Evolutionary conservation across 768 basidiomycete genomes (phyloP), one percentile per base, ranked within the genome.

Genomic region (Hemileccinum impolitum): DNA sequence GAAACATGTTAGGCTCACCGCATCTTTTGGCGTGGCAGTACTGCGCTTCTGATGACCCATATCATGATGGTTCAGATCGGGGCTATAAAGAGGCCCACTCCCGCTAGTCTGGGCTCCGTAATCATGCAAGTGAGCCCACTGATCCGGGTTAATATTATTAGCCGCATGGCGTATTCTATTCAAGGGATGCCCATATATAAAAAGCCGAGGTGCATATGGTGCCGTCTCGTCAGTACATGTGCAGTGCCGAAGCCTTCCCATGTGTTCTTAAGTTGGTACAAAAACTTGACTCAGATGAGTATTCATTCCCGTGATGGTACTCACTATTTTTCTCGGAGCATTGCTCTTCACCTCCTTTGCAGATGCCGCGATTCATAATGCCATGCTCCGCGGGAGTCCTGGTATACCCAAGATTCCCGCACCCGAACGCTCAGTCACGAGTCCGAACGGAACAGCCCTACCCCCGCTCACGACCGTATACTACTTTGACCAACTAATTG

Each of bases 401-500:
- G 11, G 30, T 26, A 36, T 65, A 23, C 54, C 61, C 11, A 21
- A n/a, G n/a, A 12, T 66, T 43, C 13, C 52, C 6, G 42, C 46
- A 8, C 39, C 47, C 8, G 53, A 57, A 21, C 55, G 41, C 30
- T 23, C 35, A 1, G 34, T 59, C 31, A 53, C 37, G 2, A 56
- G 53, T 35, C 51, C 45, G 15, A 56, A 64, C 18, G 68, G 60
- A n/a, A 58, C 63, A 13, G 40, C 42, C 14, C 50, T 61, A 10
- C 67, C 68, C 6, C 43, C 65, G 9, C 43, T 63, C 38, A 54
- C 53, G 9, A 68, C 63, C 5, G 57, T 63, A 0, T 68, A 68
- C 48, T 47, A 60, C 39, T 69, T 70, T 21, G 47, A 68, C 32
- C 67, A 69, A 43, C 42, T 65, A 25, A 70, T 63, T 45, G 77